phyloP scores from a whole-genome alignment of 2,329 filamentous ascomycete genomes.

The Dactylellina parvicollis region DNA sequence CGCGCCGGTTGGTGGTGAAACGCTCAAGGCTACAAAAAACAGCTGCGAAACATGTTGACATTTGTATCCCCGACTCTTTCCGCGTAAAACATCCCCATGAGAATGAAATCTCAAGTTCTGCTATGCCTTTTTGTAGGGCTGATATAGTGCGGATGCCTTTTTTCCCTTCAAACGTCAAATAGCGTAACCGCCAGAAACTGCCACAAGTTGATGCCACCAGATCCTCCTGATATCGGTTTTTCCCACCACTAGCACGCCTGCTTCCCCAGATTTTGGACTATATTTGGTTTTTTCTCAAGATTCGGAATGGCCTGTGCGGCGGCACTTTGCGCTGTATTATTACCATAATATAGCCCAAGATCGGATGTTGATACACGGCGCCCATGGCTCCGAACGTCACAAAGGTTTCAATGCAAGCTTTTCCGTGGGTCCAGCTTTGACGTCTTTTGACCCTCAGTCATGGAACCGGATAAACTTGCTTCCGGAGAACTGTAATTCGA shows the following conservation, averaged over 20 bases:
- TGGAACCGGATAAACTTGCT: slow-evolving; percentile 14
- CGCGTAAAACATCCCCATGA: no score
- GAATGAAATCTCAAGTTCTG: no score
- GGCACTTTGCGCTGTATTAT: background rate
- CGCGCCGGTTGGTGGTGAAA: slow-evolving; percentile 15
- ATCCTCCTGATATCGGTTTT: background rate
- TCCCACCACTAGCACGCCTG: background rate
- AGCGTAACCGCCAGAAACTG: background rate
- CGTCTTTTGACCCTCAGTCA: background rate
- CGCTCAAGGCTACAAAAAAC: slow-evolving; percentile 17
- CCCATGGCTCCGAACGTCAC: slow-evolving; percentile 13
- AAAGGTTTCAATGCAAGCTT: slow-evolving; percentile 33
- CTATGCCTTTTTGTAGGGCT: background rate
- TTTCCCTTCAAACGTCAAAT: background rate
- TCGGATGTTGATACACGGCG: slow-evolving; percentile 39
- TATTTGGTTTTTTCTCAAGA: background rate
- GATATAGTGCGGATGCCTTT: background rate
- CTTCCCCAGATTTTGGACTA: background rate
- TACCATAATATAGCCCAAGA: background rate
- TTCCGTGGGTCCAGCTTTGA: background rate
- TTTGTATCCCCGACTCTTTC: no score
- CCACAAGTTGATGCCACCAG: no score
- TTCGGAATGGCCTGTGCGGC: background rate
- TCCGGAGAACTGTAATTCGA: background rate
- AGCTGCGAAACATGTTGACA: background rate